These are phyloP conservation scores for Chenopodium formosanum DNA, from an alignment of 148 eudicot genomes.

Conservation along the genomic window DNA sequence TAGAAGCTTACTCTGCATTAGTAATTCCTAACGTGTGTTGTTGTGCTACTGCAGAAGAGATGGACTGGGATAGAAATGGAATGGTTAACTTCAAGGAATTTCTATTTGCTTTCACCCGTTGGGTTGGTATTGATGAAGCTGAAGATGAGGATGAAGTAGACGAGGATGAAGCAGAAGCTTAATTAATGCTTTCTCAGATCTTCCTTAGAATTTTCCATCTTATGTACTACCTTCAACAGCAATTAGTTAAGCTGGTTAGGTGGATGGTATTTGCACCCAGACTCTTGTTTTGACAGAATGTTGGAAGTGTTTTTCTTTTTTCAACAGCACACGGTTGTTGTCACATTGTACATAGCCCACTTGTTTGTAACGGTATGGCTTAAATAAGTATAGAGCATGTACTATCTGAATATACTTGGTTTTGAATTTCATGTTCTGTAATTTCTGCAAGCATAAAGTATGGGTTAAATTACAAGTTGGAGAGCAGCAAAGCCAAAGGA, in stretches of 20 bases:
- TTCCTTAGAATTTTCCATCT: not conserved
- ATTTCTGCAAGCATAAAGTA: not conserved
- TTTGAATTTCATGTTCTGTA: not conserved
- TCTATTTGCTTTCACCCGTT: slow-evolving; percentile 80
- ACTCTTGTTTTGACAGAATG: slow-evolving; percentile 5
- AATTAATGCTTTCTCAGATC: not conserved
- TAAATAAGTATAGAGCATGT: slow-evolving; percentile 4
- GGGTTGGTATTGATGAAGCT: slow-evolving; percentile 81
- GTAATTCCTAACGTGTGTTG: not conserved
- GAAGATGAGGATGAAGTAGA: slow-evolving; percentile 56
- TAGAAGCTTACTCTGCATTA: not conserved
- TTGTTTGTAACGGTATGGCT: not conserved
- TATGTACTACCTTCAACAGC: not conserved
- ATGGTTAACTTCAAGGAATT: slow-evolving; percentile 91
- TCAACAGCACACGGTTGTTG: not conserved
- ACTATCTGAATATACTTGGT: not conserved
- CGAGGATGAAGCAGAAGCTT: slow-evolving; percentile 26
- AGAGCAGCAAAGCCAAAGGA: too few relatives aligned
- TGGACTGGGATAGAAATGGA: slow-evolving; percentile 98
- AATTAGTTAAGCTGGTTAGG: slow-evolving; percentile 1
- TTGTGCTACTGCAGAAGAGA: slow-evolving; percentile 70
- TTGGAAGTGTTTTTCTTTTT: not conserved
- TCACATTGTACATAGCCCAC: slow-evolving; percentile 14
- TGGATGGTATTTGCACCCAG: not conserved
- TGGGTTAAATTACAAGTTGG: too few relatives aligned